A percentile compares a stretch with the other conserved stretches of the same genome.
Conservation (phyloP, 257 asterid species). For the Plantago major region DNA sequence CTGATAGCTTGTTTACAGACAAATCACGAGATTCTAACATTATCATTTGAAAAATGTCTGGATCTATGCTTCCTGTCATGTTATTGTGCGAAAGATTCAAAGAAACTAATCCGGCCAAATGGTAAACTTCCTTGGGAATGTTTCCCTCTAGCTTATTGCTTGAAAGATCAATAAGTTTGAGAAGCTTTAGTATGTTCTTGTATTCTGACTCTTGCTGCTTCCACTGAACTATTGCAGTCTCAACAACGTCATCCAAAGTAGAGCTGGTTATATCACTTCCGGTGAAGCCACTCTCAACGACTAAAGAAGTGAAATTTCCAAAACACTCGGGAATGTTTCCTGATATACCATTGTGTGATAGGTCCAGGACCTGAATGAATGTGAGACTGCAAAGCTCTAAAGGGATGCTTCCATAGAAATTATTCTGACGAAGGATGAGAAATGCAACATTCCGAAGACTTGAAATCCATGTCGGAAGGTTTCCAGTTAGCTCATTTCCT, state of each 20-base stretch:
- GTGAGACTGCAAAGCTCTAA: conserved; percentile 27
- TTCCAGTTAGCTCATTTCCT: conserved; percentile 13
- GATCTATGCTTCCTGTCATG: conserved; percentile 21
- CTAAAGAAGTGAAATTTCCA: neutral
- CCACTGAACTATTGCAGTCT: conserved; percentile 20
- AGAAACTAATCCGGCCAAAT: conserved; percentile 14
- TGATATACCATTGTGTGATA: conserved; percentile 28
- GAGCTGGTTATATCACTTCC: neutral
- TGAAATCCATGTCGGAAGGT: too few species aligned
- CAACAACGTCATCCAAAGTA: neutral
- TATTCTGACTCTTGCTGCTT: conserved; percentile 12
- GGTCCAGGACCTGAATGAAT: conserved; percentile 30
- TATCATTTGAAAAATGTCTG: conserved; percentile 12
- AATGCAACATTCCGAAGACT: too few species aligned
- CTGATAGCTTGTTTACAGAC: neutral
- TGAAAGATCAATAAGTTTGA: neutral
- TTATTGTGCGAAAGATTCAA: conserved; percentile 33
- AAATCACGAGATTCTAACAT: neutral
- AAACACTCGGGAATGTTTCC: conserved; percentile 33
- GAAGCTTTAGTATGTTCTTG: neutral
- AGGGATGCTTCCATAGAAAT: too few species aligned
- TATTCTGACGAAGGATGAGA: too few species aligned
- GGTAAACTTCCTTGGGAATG: conserved; percentile 10
- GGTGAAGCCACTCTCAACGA: conserved; percentile 19
- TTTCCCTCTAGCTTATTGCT: neutral